Conservation (phyloP, 2,329 filamentous ascomycete genomes). For the Botrytis squamosa region DNA sequence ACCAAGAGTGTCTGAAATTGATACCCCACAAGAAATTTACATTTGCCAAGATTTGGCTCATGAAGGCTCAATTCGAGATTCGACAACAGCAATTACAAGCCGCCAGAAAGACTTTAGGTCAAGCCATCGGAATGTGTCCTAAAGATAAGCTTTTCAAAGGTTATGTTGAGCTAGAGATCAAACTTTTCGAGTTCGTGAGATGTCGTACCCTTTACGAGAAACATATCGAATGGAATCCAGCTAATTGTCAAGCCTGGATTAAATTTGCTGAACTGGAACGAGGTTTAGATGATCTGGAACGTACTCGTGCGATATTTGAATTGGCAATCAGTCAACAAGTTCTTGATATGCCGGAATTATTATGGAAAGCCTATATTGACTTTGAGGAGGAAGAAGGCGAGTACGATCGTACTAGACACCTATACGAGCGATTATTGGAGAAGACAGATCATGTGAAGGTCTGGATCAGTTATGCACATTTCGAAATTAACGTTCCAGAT, state of each 20-base stretch:
- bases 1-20: slow-evolving; percentile 80
- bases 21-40: slow-evolving; percentile 97
- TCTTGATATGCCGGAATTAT: slow-evolving; percentile 93
- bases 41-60: slow-evolving; percentile 93
- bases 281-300: slow-evolving; percentile 84
- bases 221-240: slow-evolving; percentile 86
- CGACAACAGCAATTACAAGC: slow-evolving; percentile 77
- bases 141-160: slow-evolving; percentile 94
- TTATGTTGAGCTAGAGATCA: slow-evolving; percentile 89
- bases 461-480: slow-evolving; percentile 98
- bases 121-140: slow-evolving; percentile 88
- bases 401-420: slow-evolving; percentile 73
- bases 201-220: slow-evolving; percentile 93
- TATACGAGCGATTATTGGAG: slow-evolving; percentile 87
- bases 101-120: slow-evolving; percentile 85
- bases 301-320: slow-evolving; percentile 88
- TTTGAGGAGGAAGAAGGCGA: slow-evolving; percentile 96
- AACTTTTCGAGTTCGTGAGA: slow-evolving; percentile 88
- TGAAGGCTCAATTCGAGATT: slow-evolving; percentile 91
- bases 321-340: slow-evolving; percentile 78
- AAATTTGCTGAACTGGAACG: slow-evolving; percentile 92
- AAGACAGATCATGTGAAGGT: slow-evolving; percentile 99
- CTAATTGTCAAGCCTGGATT: slow-evolving; percentile 94
- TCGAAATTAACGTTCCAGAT: slow-evolving; percentile 92
- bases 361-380: slow-evolving; percentile 98